Conservation (phyloP, 2,329 filamentous ascomycete genomes). For the Beauveria pseudobassiana region DNA sequence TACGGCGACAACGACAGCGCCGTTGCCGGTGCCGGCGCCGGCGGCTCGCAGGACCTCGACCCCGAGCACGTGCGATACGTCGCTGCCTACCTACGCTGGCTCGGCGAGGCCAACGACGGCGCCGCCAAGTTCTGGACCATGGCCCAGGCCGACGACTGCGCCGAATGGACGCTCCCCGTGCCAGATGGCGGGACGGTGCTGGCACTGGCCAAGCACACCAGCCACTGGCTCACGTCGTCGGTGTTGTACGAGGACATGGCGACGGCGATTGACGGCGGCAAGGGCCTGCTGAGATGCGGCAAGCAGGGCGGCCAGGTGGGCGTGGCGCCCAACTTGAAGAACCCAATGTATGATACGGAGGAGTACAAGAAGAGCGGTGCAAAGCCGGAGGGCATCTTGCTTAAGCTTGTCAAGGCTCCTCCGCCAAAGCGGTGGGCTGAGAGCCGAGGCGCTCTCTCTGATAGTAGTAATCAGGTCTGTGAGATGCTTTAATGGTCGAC, state of each 20-base stretch:
- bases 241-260: slow-evolving; percentile 21
- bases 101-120: slow-evolving; percentile 7
- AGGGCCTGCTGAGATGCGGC: background rate
- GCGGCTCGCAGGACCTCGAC: background rate
- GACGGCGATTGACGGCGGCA: slow-evolving; percentile 15
- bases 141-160: slow-evolving; percentile 15
- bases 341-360: slow-evolving; percentile 13
- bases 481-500: too few species aligned
- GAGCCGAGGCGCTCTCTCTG: background rate
- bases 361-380: slow-evolving; percentile 17
- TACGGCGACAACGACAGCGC: background rate
- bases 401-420: slow-evolving; percentile 21
- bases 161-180: slow-evolving; percentile 18
- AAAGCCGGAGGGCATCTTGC: slow-evolving; percentile 18
- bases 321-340: background rate
- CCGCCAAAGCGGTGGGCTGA: background rate
- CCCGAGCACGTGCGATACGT: slow-evolving; percentile 15
- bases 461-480: background rate
- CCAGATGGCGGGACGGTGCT: slow-evolving; percentile 13
- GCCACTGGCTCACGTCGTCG: slow-evolving; percentile 14
- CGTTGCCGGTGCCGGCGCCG: background rate
- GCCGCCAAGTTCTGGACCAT: slow-evolving; percentile 14
- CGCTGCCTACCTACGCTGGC: slow-evolving; percentile 15
- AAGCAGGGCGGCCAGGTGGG: background rate
- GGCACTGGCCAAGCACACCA: slow-evolving; percentile 21